Evolutionary conservation across 441 rosid species (phyloP).

Genomic region (Theobroma grandiflorum): DNA sequence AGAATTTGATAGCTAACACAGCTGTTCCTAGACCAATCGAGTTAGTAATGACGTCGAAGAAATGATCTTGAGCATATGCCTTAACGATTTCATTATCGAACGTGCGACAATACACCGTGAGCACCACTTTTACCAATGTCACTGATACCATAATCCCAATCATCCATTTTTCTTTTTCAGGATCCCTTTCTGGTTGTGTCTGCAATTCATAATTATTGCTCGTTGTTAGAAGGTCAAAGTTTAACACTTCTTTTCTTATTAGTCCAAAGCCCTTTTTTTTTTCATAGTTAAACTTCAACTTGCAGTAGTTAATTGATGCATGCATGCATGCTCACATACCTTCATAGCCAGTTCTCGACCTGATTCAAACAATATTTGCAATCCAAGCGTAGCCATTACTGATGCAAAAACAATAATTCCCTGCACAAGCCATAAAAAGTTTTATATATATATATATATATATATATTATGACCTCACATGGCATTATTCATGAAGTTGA

Average conservation of each 20-base stretch:
- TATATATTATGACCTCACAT: too few relatives aligned
- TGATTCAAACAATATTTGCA: conserved; percentile 73
- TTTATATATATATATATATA: too few relatives aligned
- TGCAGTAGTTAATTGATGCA: not conserved
- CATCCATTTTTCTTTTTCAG: conserved; percentile 72
- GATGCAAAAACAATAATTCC: conserved; percentile 83
- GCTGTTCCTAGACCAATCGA: conserved; percentile 53
- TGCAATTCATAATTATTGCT: conserved; percentile 23
- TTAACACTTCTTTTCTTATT: too few relatives aligned
- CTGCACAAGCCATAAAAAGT: conserved; percentile 40
- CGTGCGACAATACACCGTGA: conserved; percentile 59
- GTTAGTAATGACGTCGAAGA: conserved; percentile 65
- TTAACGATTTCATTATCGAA: conserved; percentile 54
- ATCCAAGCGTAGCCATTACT: conserved; percentile 75
- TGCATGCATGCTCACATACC: conserved; percentile 35
- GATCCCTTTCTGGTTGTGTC: conserved; percentile 58
- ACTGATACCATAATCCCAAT: conserved; percentile 76
- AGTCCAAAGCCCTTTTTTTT: too few relatives aligned
- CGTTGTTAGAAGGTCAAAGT: not conserved
- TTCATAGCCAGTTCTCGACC: conserved; percentile 55
- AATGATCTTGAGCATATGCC: conserved; percentile 66
- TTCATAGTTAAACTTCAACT: too few relatives aligned
- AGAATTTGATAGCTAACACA: conserved; percentile 45
- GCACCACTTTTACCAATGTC: conserved; percentile 61
- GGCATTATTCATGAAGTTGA: not conserved